Percentiles rank a stretch among this genome's conserved stretches.
Conservation (phyloP, 768 basidiomycete genomes). For the Hericium erinaceus region DNA sequence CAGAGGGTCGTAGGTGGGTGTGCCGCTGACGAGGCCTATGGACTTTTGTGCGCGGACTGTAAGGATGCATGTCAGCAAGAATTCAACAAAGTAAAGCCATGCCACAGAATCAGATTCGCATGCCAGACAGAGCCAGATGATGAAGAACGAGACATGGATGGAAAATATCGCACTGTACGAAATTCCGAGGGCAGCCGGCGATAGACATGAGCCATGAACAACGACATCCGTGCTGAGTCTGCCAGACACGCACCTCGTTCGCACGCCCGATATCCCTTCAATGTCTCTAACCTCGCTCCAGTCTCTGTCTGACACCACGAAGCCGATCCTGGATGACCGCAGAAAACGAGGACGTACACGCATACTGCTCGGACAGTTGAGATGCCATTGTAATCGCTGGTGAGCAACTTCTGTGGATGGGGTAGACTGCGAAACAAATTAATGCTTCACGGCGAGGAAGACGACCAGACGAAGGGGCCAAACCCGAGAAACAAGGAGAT, state of each 20-base stretch:
- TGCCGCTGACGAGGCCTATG: slow-evolving; percentile 75
- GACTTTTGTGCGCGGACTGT: slow-evolving; percentile 92
- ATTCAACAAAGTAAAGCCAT: slow-evolving; percentile 10
- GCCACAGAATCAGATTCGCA: not conserved
- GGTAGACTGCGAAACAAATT: slow-evolving; percentile 56
- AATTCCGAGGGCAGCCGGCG: not conserved
- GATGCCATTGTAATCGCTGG: slow-evolving; percentile 47
- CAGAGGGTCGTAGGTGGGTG: slow-evolving; percentile 63
- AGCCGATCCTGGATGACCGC: not conserved
- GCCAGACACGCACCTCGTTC: too few species aligned
- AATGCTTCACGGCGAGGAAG: slow-evolving; percentile 52
- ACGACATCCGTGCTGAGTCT: not conserved
- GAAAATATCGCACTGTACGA: not conserved
- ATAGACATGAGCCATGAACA: not conserved
- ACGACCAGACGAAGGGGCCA: not conserved
- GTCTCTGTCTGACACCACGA: too few species aligned
- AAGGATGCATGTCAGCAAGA: slow-evolving; percentile 13
- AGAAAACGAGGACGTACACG: slow-evolving; percentile 47
- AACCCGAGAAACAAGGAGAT: not conserved
- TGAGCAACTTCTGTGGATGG: slow-evolving; percentile 6
- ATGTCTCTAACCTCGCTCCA: too few species aligned
- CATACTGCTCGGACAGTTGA: slow-evolving; percentile 73
- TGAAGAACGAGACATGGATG: not conserved
- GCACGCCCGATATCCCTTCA: too few species aligned
- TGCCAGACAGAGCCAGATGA: not conserved